Base-by-base conservation (phyloP, 225 moss, liverwort and hornwort species). In the Pseudoscleropodium purum region DNA sequence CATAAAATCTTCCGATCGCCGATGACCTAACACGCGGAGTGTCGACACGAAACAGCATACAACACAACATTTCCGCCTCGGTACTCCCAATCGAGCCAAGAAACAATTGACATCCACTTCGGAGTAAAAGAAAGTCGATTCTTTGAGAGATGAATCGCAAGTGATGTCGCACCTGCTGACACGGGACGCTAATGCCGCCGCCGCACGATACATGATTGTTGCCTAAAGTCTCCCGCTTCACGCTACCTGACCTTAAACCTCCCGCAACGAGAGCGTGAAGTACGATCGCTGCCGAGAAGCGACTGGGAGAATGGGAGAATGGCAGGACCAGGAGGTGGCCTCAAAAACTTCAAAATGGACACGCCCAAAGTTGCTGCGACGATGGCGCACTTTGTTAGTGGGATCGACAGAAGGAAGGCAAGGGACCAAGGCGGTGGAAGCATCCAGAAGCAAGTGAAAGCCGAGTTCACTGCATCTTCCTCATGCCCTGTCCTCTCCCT, bases 171-270 rank as follows among this genome's bases (percentile, higher is more conserved):
- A 93, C 93, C 93, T 93, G 92, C 87, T 92, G 60, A 92, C 87
- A 77, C 93, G 91, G 86, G 94, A 88, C 83, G 94, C 94, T 77
- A 95, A 88, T 81, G 94, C 86, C 24, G 92, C 93, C 86, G 91
- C 93, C 82, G 93, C 94, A 66, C 94, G 93, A 91, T 91, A 92
- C 94, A 95, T 95, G 89, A 67, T 91, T 82, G 81, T 69, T 79
- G 37, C 81, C 39, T 75, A 23, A 26, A 78, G 57, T 56, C 85
- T 89, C 43, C 65, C 64, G 72, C 68, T 79, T 49, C 75, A 73
- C 68, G 37, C 52, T 26, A 52, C 18, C 60, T 54, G 52, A 70
- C 18, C 89, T 82, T 10, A 5, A 76, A 63, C 43, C 85, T 51
- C 60, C 54, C 41, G 72, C 60, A 83, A 65, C 33, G 52, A 70